phyloP scores from a whole-genome alignment of 2,329 filamentous ascomycete species.

The Scleromitrula shiraiana region DNA sequence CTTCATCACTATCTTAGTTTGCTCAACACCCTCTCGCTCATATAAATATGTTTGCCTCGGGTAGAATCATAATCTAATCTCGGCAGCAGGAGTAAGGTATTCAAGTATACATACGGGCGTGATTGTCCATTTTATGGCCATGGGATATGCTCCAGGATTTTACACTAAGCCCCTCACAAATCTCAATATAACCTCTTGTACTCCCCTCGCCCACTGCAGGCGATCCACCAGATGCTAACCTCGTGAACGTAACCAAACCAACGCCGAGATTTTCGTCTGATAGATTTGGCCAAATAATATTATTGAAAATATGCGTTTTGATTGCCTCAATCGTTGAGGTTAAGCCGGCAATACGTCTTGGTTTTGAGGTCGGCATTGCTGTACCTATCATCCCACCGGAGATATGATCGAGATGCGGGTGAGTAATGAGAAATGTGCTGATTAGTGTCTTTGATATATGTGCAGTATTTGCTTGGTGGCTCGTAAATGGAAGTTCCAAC shows the following conservation, averaged over 20 bases:
- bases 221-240: conserved; percentile 82
- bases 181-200: conserved; percentile 74
- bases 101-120: conserved; percentile 45
- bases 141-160: conserved; percentile 85
- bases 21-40: no score
- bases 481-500: conserved; percentile 58
- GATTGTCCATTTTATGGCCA: conserved; percentile 74
- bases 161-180: conserved; percentile 82
- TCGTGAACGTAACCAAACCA: conserved; percentile 82
- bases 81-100: no score
- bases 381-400: conserved; percentile 73
- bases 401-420: conserved; percentile 95
- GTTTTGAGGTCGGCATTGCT: conserved; percentile 67
- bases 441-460: conserved; percentile 73
- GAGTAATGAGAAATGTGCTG: conserved; percentile 85
- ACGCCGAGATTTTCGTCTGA: conserved; percentile 94
- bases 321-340: conserved; percentile 86
- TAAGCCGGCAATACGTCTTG: conserved; percentile 79
- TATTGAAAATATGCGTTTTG: conserved; percentile 94
- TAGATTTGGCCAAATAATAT: conserved; percentile 94
- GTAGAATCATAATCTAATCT: no score
- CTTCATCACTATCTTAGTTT: no score
- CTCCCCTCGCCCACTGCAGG: conserved; percentile 74
- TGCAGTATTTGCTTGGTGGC: conserved; percentile 68
- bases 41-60: no score